Evolutionary conservation across 2,329 filamentous ascomycete species (phyloP).

Genomic region (Colletotrichum sp.): DNA sequence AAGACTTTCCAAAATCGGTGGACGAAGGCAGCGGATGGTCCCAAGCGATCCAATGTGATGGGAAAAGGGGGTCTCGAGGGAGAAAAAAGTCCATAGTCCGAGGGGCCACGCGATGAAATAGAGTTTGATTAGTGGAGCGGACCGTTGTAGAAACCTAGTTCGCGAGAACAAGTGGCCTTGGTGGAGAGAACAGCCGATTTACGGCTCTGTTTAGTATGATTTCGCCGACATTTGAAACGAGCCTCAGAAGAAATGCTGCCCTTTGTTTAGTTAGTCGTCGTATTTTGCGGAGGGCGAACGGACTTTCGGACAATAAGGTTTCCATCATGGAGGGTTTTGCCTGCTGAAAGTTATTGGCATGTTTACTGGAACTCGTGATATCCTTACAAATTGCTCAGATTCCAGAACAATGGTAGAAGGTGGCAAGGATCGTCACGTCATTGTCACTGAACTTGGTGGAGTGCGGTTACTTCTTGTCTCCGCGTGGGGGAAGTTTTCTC

Average conservation of each 20-base stretch:
- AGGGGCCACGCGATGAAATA: not conserved
- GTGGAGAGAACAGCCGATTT: not conserved
- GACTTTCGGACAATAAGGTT: not conserved
- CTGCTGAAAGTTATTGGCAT: not conserved
- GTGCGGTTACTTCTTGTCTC: not conserved
- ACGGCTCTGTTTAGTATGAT: not conserved
- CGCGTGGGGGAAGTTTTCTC: not conserved
- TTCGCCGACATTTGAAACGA: not conserved
- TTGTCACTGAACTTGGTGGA: not conserved
- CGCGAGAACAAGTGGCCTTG: not conserved
- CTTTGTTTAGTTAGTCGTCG: not conserved
- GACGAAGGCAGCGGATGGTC: not conserved
- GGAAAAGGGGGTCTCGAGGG: not conserved
- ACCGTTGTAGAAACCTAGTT: not conserved
- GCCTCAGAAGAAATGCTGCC: not conserved
- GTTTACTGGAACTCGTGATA: not conserved
- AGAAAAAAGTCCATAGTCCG: not conserved
- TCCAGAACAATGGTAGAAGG: not conserved
- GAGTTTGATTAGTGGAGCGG: conserved; percentile 3
- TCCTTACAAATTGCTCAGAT: not conserved
- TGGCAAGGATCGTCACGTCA: not conserved
- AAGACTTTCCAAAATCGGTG: not conserved
- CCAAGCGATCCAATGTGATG: not conserved
- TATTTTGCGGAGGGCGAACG: not conserved
- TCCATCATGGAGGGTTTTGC: not conserved